Conservation (phyloP, 164 flowering plant species). For the Piper betle region DNA sequence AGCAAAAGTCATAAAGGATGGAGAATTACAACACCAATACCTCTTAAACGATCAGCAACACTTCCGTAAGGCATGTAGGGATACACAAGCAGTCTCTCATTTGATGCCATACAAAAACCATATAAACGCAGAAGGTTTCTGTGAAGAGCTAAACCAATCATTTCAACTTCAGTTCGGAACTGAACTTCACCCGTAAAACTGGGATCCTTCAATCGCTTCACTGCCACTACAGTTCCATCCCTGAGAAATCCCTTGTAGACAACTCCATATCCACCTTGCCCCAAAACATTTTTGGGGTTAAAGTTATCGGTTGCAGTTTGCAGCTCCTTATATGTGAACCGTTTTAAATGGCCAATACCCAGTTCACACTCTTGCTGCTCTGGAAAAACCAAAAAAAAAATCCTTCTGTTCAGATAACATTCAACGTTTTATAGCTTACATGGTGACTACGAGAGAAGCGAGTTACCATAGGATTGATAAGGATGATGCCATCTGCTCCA, state of each 20-base stretch:
- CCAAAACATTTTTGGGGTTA: conserved; percentile 62
- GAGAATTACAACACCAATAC: conserved; percentile 21
- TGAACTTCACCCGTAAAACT: conserved; percentile 85
- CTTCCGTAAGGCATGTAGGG: conserved; percentile 98
- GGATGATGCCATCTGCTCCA: conserved; percentile 51
- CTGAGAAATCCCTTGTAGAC: conserved; percentile 82
- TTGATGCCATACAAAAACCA: conserved; percentile 86
- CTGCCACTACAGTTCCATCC: conserved; percentile 67
- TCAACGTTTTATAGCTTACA: background rate
- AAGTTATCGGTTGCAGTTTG: conserved; percentile 75
- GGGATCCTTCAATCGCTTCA: conserved; percentile 85
- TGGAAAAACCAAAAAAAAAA: conserved; percentile 40
- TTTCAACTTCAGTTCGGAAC: conserved; percentile 99
- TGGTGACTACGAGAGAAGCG: background rate
- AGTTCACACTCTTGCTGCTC: conserved; percentile 80
- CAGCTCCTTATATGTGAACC: conserved; percentile 78
- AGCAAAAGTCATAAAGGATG: background rate
- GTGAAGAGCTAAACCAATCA: conserved; percentile 92
- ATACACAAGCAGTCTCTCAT: conserved; percentile 83
- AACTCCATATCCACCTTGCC: conserved; percentile 93
- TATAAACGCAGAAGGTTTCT: conserved; percentile 80
- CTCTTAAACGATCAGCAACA: conserved; percentile 93
- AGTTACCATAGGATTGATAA: conserved; percentile 49
- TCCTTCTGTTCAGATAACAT: background rate
- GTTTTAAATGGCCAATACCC: conserved; percentile 60